Evolutionary conservation across 768 basidiomycete genomes (phyloP).

Genomic region (Russula lepida): DNA sequence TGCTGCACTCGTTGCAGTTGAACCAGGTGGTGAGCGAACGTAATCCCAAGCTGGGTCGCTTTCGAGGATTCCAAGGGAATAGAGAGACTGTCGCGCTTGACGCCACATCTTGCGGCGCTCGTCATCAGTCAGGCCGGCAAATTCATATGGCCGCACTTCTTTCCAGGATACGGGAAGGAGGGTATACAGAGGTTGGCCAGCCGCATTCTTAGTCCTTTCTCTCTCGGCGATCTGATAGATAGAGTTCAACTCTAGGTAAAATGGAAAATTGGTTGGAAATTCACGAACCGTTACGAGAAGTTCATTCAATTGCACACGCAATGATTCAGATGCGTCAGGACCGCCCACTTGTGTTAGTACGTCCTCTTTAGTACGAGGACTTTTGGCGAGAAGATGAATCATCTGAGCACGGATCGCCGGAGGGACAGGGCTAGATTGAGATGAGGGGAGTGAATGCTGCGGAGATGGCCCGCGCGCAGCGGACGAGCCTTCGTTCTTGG

Average conservation of each 20-base stretch:
- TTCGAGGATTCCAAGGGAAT: conserved; percentile 45
- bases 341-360: conserved; percentile 40
- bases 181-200: conserved; percentile 31
- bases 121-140: conserved; percentile 39
- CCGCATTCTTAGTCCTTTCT: conserved; percentile 1
- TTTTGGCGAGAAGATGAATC: conserved; percentile 47
- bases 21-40: conserved; percentile 26
- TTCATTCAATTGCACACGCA: conserved; percentile 37
- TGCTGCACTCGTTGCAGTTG: background rate
- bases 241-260: background rate
- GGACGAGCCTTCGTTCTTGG: conserved; percentile 23
- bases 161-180: conserved; percentile 54
- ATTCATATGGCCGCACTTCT: conserved; percentile 64
- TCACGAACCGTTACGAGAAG: conserved; percentile 43
- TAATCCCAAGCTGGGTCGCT: conserved; percentile 58
- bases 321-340: conserved; percentile 27
- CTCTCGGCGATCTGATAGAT: conserved; percentile 17
- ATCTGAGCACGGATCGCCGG: conserved; percentile 34
- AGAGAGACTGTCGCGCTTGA: conserved; percentile 42
- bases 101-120: conserved; percentile 45
- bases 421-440: conserved; percentile 6
- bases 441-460: conserved; percentile 21
- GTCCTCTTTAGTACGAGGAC: conserved; percentile 36
- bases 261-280: background rate
- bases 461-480: conserved; percentile 27